A percentile compares a stretch with the other conserved stretches of the same genome.
Evolutionary conservation across 495 filamentous ascomycete genomes (phyloP).

Genomic region (Neurospora tetraspora): DNA sequence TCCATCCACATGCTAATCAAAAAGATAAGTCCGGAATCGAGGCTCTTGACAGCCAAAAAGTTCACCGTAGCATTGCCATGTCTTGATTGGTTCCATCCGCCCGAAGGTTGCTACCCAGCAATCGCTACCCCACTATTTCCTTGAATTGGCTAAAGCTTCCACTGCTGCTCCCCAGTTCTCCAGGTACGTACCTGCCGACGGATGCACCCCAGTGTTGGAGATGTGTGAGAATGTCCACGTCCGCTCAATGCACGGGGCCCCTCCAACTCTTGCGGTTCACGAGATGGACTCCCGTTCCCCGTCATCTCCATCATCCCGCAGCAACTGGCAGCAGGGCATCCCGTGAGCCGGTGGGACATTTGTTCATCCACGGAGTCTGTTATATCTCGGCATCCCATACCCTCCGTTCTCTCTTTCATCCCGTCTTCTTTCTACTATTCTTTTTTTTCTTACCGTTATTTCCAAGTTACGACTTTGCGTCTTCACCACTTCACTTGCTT

Average conservation of each 20-base stretch:
- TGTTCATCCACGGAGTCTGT: neutral
- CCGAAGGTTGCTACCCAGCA: conserved; percentile 10
- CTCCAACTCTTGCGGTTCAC: neutral
- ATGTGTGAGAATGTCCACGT: neutral
- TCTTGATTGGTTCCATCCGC: conserved; percentile 21
- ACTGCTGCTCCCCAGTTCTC: neutral
- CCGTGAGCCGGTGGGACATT: neutral
- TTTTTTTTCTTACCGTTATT: neutral
- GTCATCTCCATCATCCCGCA: neutral
- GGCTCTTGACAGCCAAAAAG: neutral
- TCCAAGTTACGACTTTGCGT: neutral
- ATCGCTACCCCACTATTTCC: neutral
- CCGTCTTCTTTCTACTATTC: neutral
- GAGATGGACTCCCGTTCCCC: neutral
- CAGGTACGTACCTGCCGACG: neutral
- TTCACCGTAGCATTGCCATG: neutral
- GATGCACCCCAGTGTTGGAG: neutral
- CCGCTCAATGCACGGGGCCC: neutral
- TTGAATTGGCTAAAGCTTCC: neutral
- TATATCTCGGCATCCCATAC: neutral
- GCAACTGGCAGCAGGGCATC: no score
- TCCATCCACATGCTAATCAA: conserved; percentile 1
- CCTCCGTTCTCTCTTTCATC: neutral
- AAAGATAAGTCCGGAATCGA: conserved; percentile 2
- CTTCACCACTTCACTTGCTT: neutral